A percentile compares a stretch with the other conserved stretches of the same genome.
Evolutionary conservation across 2,329 filamentous ascomycete genomes (phyloP).

Genomic region (Alternaria sp.): DNA sequence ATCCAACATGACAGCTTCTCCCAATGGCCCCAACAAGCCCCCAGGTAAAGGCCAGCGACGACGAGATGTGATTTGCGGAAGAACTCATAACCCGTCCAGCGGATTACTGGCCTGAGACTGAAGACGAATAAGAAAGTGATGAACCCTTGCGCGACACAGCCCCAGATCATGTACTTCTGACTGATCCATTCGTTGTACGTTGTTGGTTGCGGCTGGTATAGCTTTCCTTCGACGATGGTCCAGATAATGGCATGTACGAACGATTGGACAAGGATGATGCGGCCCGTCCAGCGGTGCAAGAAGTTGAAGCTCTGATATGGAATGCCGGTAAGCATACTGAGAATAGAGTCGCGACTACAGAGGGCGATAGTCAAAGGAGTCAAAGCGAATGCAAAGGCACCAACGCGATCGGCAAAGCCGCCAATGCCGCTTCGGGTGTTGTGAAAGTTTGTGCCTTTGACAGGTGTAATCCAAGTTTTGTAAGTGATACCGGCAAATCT

Average conservation of each 20-base stretch:
- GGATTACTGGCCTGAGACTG: constrained; percentile 11
- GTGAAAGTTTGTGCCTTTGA: constrained; percentile 7
- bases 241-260: constrained; percentile 14
- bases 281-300: constrained; percentile 15
- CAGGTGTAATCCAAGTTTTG: constrained; percentile 12
- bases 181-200: constrained; percentile 11
- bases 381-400: constrained; percentile 11
- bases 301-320: constrained; percentile 15
- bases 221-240: constrained; percentile 13
- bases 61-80: constrained; percentile 15
- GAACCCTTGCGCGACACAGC: constrained; percentile 8
- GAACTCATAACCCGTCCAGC: constrained; percentile 16
- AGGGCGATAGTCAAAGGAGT: constrained; percentile 11
- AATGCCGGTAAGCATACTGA: constrained; percentile 13
- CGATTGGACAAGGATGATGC: constrained; percentile 13
- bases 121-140: constrained; percentile 15
- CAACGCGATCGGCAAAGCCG: not conserved
- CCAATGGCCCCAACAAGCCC: constrained; percentile 15
- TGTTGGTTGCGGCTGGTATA: constrained; percentile 13
- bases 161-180: constrained; percentile 15
- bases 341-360: constrained; percentile 14
- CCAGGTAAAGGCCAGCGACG: constrained; percentile 10
- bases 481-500: constrained; percentile 13
- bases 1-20: not conserved
- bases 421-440: constrained; percentile 14